A percentile compares a stretch with the other conserved stretches of the same genome.
These are phyloP conservation scores for Luffa acutangula DNA, from an alignment of 306 rosid genomes.

Conservation along the genomic window DNA sequence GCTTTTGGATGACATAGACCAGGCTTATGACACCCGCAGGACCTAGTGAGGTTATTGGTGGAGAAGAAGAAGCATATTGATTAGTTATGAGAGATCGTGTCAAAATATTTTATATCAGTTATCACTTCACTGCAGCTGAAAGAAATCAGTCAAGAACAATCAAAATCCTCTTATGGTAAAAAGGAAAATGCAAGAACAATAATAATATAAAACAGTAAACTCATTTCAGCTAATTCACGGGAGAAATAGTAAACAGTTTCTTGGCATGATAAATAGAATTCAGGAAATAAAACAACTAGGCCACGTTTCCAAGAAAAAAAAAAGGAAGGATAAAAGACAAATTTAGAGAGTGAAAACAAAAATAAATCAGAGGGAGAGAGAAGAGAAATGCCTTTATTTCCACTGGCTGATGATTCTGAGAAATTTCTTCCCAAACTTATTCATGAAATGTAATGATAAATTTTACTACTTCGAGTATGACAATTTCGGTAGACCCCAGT, in stretches of 20 bases:
- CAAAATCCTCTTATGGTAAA: neutral
- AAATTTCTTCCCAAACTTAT: neutral
- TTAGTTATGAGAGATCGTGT: neutral
- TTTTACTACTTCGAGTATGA: neutral
- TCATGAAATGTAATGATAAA: neutral
- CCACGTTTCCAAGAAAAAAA: constrained; percentile 3
- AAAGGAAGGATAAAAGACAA: constrained; percentile 1
- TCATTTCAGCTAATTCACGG: constrained; percentile 5
- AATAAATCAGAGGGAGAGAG: neutral
- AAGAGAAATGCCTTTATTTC: neutral
- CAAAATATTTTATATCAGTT: neutral
- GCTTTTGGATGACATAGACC: neutral
- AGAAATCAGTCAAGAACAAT: neutral
- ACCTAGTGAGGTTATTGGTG: neutral
- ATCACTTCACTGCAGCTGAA: neutral
- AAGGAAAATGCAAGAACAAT: neutral
- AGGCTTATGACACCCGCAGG: neutral
- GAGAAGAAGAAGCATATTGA: neutral
- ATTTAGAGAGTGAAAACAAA: constrained; percentile 1
- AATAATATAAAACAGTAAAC: neutral
- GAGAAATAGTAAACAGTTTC: constrained; percentile 7
- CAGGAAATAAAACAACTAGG: constrained; percentile 3
- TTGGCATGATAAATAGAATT: neutral
- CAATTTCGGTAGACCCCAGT: constrained; percentile 2
- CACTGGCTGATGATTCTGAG: neutral